A percentile compares a stretch with the other conserved stretches of the same genome.
These are phyloP conservation scores for Pilatotrama ljubarskyi DNA, from an alignment of 768 basidiomycete genomes.

Conservation along the genomic window DNA sequence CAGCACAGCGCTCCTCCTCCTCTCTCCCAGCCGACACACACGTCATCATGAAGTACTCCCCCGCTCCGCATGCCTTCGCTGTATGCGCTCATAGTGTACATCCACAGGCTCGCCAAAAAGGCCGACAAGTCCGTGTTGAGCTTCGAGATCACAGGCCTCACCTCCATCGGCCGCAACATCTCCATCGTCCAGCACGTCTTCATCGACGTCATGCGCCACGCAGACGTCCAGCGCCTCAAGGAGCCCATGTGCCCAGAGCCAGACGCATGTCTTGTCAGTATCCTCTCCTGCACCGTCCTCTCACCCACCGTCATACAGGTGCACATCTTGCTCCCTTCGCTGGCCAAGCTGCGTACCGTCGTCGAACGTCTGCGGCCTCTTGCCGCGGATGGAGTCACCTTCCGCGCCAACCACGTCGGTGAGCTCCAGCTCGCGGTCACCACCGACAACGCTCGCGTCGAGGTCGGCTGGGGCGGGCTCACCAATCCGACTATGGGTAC, in stretches of 20 bases:
- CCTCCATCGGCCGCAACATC: conserved; percentile 61
- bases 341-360: conserved; percentile 75
- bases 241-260: conserved; percentile 88
- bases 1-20: conserved; percentile 38
- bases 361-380: conserved; percentile 72
- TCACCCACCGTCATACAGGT: conserved; percentile 44
- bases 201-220: conserved; percentile 77
- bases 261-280: conserved; percentile 52
- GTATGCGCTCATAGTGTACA: background rate
- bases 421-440: conserved; percentile 53
- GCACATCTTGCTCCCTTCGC: conserved; percentile 73
- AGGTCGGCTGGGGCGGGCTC: conserved; percentile 79
- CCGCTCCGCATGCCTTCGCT: too few species aligned
- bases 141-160: conserved; percentile 71
- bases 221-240: conserved; percentile 66
- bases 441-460: conserved; percentile 74
- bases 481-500: conserved; percentile 59
- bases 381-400: conserved; percentile 59
- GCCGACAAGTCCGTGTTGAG: conserved; percentile 74
- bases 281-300: background rate
- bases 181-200: conserved; percentile 78
- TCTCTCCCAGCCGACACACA: conserved; percentile 56
- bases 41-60: conserved; percentile 61
- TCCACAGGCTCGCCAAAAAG: conserved; percentile 68
- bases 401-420: conserved; percentile 70